Base-by-base conservation (phyloP, 2,329 filamentous ascomycete genomes). In the Seiridium cupressi region DNA sequence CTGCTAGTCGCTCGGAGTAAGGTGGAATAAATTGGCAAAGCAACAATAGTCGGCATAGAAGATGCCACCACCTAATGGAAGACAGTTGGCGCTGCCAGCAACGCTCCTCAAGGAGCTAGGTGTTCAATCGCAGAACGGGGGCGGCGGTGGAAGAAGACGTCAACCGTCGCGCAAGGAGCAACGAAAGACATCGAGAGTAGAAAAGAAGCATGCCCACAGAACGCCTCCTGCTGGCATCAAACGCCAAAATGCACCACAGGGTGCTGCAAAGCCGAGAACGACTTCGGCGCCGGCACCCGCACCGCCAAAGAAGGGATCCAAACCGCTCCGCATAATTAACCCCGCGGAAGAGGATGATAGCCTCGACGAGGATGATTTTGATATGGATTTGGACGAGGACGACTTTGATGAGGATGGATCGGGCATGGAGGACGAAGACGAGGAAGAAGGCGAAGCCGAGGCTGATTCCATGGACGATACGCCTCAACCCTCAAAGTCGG, bases 371-470 rank as follows among this genome's bases (percentile, higher is more conserved):
- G 63, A 68, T 3, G 64, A 63, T 4, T 63, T 65, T 1, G 63
- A 67, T 5, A 65, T 65, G 1, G 58, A 70, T 4, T 67, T 70
- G 5, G 57, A 69, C 7, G 60, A 73, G 53, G 65, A 66, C 51
- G 65, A 69, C 46, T 49, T 49, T 32, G 49, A 53, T 8, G 49
- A 53, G 32, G 49, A 53, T 18, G 49, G 35, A n/a, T 38, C 26
- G 7, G 62, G 67, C 58, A 59, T 72, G 46, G 69, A 65, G 5
- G 68, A 69, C 38, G 54, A 44, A 57, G 64, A 67, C 8, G 60
- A 58, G 6, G 55, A 54, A 18, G 32, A 51, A 11, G 4, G 95
- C 98, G 53, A 96, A 92, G 73, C 97, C 92, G 60, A 91, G 91
- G n/a, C 93, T 98, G 49, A 99, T 86, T 38, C 9, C 35, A 36